Evolutionary conservation across 257 asterid genomes (phyloP), one percentile per base, ranked within the genome.

Genomic region (Solanum neorickii): DNA sequence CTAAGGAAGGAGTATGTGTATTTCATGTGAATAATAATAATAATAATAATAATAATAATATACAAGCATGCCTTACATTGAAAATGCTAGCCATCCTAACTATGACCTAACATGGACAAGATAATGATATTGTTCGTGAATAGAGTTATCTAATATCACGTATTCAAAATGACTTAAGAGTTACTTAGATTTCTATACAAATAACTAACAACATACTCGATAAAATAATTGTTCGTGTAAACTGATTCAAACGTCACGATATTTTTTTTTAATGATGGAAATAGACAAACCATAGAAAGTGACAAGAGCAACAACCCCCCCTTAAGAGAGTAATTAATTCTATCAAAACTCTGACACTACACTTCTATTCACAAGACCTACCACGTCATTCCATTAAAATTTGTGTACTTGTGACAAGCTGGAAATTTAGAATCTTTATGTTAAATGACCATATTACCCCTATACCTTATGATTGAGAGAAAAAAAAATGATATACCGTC

Each of bases 341-440:
- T 56, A 88, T 83, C 92, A 91, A 91, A 89, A 76, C 21, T 60
- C 83, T 12, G 60, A 76, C 83, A 76, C 23, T 12, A 2, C 90
- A 18, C 87, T 87, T 87, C 85, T 83, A 83, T 83, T 86, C 83
- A 21, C 86, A 29, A 75, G 86, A 52, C 73, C 87, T 6, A 49
- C 80, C 47, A 62, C 47, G 62, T 73, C 8, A 88, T 16, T 82
- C 86, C 83, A 78, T 89, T 90, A 83, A 90, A 86, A 80, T 83
- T 37, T 23, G 25, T 80, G 90, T 74, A 74, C 90, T 86, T 52
- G 6, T 27, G 86, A 68, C 78, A 21, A 56, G n/a, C 65, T 74
- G 78, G 70, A 65, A 33, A 35, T 9, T 82, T 62, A 31, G 65
- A 42, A 33, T 52, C 62, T 14, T n/a, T 23, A 6, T 29, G 23